Evolutionary conservation across 2,329 filamentous ascomycete genomes (phyloP).

Genomic region (Cladophialophora carrionii): DNA sequence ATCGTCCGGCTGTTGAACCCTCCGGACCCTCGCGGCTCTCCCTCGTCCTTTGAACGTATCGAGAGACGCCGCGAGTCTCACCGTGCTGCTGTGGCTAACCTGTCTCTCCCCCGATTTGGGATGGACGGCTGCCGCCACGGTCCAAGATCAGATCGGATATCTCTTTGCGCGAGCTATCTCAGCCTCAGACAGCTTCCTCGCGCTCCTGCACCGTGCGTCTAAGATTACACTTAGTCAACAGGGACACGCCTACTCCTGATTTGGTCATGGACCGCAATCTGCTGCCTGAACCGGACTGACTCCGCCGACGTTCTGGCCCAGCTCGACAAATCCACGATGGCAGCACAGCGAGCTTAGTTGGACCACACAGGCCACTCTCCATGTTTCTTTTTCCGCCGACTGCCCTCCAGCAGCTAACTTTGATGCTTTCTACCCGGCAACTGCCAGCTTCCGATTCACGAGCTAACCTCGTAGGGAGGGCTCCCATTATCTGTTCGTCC

Average conservation of each 20-base stretch:
- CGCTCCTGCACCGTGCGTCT: slow-evolving; percentile 14
- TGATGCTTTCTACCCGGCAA: slow-evolving; percentile 5
- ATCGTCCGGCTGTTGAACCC: slow-evolving; percentile 26
- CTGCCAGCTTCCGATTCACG: slow-evolving; percentile 12
- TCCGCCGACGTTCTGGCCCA: slow-evolving; percentile 6
- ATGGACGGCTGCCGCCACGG: neutral
- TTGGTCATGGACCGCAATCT: neutral
- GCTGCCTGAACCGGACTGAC: neutral
- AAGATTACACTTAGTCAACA: slow-evolving; percentile 14
- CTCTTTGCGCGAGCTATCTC: neutral
- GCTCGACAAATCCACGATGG: slow-evolving; percentile 8
- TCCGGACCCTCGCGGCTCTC: slow-evolving; percentile 18
- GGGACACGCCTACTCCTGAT: neutral
- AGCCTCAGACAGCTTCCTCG: slow-evolving; percentile 16
- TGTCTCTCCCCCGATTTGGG: neutral
- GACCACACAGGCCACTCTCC: neutral
- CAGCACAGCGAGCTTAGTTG: neutral
- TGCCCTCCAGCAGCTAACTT: neutral
- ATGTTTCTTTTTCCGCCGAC: neutral
- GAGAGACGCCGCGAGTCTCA: slow-evolving; percentile 31
- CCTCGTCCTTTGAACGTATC: slow-evolving; percentile 9
- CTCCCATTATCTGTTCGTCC: slow-evolving; percentile 11
- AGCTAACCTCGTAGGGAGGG: neutral
- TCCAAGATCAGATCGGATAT: neutral
- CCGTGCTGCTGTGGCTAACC: slow-evolving; percentile 8